Percentiles rank a stretch among this genome's conserved stretches.
Evolutionary conservation across 2,329 filamentous ascomycete genomes (phyloP).

Genomic region (Monosporascus sp.): DNA sequence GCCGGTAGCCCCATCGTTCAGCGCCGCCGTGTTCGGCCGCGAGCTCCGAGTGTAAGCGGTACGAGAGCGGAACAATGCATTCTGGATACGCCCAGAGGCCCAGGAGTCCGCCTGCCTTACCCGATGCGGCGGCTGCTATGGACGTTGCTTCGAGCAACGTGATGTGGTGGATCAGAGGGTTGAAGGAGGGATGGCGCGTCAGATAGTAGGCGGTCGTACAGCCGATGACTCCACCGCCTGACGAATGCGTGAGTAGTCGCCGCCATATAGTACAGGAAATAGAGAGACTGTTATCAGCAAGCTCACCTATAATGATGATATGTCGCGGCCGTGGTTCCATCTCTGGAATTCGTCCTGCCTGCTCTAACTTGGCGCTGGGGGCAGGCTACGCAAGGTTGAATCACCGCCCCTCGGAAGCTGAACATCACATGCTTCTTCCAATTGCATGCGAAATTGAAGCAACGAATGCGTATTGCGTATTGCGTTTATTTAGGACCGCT

Average conservation of each 20-base stretch:
- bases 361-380: no score
- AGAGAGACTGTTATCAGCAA: neutral
- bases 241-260: conserved; percentile 3
- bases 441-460: no score
- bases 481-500: no score
- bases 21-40: conserved; percentile 78
- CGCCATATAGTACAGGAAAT: neutral
- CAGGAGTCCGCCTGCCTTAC: conserved; percentile 88
- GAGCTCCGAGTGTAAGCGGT: conserved; percentile 74
- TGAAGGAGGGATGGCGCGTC: conserved; percentile 77
- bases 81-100: conserved; percentile 88
- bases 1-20: conserved; percentile 80
- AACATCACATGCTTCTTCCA: no score
- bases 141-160: conserved; percentile 81
- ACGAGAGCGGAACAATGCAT: conserved; percentile 80
- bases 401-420: no score
- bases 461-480: no score
- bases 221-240: conserved; percentile 90
- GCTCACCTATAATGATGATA: neutral
- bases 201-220: conserved; percentile 88
- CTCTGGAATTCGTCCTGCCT: neutral
- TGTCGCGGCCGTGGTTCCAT: neutral
- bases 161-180: conserved; percentile 68
- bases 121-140: conserved; percentile 87
- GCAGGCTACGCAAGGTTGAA: no score